Evolutionary conservation across 371 early-diverging fungal genomes (phyloP).

Genomic region (Mortierella sp.): DNA sequence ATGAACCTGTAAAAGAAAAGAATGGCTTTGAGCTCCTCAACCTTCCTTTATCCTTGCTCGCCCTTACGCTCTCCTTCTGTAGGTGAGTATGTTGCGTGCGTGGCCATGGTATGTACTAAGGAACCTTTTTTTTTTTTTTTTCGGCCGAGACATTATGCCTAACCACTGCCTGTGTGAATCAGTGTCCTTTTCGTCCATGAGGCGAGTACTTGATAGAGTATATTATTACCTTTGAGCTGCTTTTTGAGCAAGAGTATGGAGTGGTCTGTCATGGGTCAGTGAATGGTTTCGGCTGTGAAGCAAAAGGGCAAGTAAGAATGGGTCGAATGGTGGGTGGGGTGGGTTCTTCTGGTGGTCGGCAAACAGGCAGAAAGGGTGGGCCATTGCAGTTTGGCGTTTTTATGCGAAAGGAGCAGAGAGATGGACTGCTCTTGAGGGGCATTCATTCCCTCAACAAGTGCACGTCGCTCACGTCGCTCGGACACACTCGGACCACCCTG

Average conservation of each 20-base stretch:
- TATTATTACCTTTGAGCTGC: conserved; percentile 67
- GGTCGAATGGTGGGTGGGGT: not conserved
- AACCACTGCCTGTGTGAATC: not conserved
- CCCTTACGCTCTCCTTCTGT: not conserved
- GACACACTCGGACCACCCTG: not conserved
- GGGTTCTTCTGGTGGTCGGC: not conserved
- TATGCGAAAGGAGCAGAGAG: not conserved
- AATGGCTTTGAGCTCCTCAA: not conserved
- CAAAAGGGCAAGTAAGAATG: not conserved
- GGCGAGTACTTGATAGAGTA: not conserved
- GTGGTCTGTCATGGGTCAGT: conserved; percentile 25
- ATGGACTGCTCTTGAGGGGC: conserved; percentile 13
- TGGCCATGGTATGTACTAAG: not conserved
- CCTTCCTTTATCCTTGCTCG: not conserved
- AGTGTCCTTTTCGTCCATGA: not conserved
- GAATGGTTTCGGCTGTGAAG: not conserved
- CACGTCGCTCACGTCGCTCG: not conserved
- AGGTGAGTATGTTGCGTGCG: not conserved
- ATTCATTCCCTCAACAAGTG: not conserved
- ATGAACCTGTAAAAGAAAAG: not conserved
- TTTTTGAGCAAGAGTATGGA: conserved; percentile 66
- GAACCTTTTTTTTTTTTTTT: conserved; percentile 1
- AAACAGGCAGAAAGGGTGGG: not conserved
- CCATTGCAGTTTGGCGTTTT: not conserved
- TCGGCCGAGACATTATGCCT: not conserved